Evolutionary conservation across 345 rosid genomes (phyloP).

Genomic region (Eucalyptus regnans): DNA sequence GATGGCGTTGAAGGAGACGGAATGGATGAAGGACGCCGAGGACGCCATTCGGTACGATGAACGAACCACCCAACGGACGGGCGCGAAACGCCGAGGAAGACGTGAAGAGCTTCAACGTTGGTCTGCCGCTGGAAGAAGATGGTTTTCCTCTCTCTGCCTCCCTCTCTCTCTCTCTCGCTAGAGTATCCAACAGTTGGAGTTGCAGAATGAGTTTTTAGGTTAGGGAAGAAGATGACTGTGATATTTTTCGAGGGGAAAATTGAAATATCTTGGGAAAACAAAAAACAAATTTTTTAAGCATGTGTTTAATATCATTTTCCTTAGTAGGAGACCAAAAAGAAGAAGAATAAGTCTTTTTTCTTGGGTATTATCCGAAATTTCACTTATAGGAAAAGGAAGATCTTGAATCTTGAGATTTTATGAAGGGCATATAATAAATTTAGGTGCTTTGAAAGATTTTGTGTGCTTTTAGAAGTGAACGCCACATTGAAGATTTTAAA

Average conservation of each 20-base stretch:
- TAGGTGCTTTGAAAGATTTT: neutral
- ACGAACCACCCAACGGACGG: neutral
- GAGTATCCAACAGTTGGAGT: neutral
- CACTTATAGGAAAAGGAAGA: neutral
- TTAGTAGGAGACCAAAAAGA: neutral
- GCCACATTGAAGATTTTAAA: neutral
- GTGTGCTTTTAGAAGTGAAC: neutral
- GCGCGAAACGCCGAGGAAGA: neutral
- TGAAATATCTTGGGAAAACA: neutral
- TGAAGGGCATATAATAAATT: neutral
- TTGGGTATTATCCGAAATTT: neutral
- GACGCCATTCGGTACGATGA: constrained; percentile 30
- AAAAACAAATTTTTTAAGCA: neutral
- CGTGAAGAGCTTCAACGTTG: neutral
- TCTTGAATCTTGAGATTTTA: neutral
- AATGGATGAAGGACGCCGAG: constrained; percentile 16
- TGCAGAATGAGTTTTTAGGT: neutral
- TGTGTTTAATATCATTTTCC: neutral
- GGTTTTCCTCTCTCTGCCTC: neutral
- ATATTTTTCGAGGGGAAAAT: neutral
- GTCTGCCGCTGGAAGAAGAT: neutral
- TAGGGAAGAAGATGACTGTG: neutral
- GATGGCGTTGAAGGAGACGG: neutral
- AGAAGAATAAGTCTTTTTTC: neutral
- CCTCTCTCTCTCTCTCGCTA: neutral